Evolutionary conservation across 2,329 filamentous ascomycete genomes (phyloP).

Genomic region (Arthrobotrys sinensis): DNA sequence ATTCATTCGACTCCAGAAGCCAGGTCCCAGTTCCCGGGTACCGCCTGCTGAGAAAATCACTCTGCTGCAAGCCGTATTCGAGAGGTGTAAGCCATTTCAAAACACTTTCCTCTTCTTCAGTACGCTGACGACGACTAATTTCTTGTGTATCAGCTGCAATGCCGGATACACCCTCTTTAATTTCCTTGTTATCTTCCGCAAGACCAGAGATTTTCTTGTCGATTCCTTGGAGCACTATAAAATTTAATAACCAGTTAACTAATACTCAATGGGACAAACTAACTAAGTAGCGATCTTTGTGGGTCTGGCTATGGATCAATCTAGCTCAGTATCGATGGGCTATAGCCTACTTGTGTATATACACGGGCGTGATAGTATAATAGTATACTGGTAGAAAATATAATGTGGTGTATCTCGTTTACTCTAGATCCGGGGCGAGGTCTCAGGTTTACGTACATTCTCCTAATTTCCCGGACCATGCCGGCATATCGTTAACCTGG

Average conservation of each 20-base stretch:
- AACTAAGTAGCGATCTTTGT: too few relatives aligned
- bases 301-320: too few relatives aligned
- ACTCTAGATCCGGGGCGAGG: too few relatives aligned
- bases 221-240: background rate
- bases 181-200: background rate
- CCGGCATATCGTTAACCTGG: background rate
- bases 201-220: background rate
- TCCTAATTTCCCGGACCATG: background rate
- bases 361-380: too few relatives aligned
- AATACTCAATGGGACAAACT: too few relatives aligned
- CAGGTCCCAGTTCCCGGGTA: constrained; percentile 65
- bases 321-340: too few relatives aligned
- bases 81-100: constrained; percentile 2
- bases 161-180: background rate
- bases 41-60: constrained; percentile 8
- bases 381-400: too few relatives aligned
- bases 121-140: background rate
- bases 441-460: background rate
- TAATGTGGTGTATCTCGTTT: too few relatives aligned
- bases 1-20: constrained; percentile 69
- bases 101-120: background rate
- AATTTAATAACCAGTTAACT: background rate
- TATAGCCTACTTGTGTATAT: too few relatives aligned
- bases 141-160: background rate
- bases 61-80: constrained; percentile 6